Percentiles rank a stretch among this genome's conserved stretches.
Conservation (phyloP, 768 basidiomycete genomes). For the Amyloporia xantha region DNA sequence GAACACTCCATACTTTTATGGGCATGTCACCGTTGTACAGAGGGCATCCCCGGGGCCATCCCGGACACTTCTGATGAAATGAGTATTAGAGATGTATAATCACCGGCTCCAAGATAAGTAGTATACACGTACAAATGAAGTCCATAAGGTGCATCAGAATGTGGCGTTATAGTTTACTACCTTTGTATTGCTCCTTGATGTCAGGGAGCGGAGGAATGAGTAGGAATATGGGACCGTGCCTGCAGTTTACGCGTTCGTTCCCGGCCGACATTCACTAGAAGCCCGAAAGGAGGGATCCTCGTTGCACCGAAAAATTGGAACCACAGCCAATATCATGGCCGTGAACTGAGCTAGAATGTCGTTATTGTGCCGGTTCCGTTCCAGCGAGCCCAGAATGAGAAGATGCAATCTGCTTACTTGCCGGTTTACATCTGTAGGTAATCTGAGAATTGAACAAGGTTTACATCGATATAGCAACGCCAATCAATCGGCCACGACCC, state of each 20-base stretch:
- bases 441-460: background rate
- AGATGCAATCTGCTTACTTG: background rate
- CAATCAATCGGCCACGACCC: background rate
- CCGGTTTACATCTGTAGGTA: background rate
- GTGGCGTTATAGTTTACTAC: conserved; percentile 17
- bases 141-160: conserved; percentile 15
- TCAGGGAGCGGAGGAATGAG: background rate
- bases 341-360: background rate
- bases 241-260: background rate
- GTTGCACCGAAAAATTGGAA: too few species aligned
- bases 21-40: too few species aligned
- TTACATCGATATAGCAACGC: too few species aligned
- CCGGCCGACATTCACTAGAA: background rate
- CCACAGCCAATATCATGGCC: background rate
- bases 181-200: background rate
- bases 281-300: background rate
- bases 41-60: too few species aligned
- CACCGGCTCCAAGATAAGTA: background rate
- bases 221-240: background rate
- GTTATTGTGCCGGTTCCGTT: background rate
- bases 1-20: background rate
- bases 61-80: background rate
- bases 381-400: background rate
- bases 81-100: background rate
- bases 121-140: conserved; percentile 12